Evolutionary conservation across 2,329 filamentous ascomycete species (phyloP), one percentile per base, ranked within the genome.

Genomic region (Corynespora cassiicola): DNA sequence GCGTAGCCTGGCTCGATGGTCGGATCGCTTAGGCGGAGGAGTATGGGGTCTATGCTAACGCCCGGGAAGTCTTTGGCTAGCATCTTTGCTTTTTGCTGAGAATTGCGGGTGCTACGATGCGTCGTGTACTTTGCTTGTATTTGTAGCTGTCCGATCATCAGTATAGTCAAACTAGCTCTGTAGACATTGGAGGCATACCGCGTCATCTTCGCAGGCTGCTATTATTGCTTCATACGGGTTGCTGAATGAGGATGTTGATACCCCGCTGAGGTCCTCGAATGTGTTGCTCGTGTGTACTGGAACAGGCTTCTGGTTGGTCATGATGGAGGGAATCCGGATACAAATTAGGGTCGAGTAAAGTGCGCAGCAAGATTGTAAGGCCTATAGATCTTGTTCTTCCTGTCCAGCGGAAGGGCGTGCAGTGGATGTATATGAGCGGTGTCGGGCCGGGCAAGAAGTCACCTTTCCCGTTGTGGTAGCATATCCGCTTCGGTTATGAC

Each of bases 191-290:
- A 9, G 7, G 67, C 78, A 59, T 75, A 92, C 88, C 36, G 83
- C 73, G 51, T 88, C 75, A 63, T 86, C 73, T 31, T 83, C 69
- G 61, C 85, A 90, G 7, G 80, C 78, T 26, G 78, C 67, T 42
- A 95, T 87, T 42, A 95, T 71, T 12, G 84, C 82, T 51, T 88
- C 78, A 63, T 91, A 94, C 1, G 88, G 89, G 52, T 94, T 95
- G 59, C 81, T 79, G 27, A 72, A 75, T 23, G 47, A 57, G 30
- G 42, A 56, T 25, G 64, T 63, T 3, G 58, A 58, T 15, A 68
- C 51, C 12, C 68, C 67, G 30, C 65, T 70, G 7, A 75, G 58
- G 45, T 75, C 73, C 47, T 67, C 61, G 30, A 66, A 68, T 4
- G 50, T 51, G 22, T 57, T 61, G 30, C 28, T 44, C 6, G 50